Conservation (phyloP, 2,329 filamentous ascomycete species). For the Ophiobolus disseminans region DNA sequence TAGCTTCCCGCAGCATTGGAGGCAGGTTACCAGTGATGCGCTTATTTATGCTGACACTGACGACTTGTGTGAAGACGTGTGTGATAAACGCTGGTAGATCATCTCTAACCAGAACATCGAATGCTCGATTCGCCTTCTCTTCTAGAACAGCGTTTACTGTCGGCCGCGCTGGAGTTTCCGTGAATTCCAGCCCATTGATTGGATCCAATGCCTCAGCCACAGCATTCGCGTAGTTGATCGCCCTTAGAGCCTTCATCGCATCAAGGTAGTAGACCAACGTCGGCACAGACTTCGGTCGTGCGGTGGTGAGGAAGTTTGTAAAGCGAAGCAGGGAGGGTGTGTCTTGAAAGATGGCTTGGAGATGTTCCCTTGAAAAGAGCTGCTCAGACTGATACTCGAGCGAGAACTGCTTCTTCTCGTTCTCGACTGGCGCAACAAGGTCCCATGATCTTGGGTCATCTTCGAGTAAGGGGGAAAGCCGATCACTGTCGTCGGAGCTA, state of each 20-base stretch:
- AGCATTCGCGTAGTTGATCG: conserved; percentile 74
- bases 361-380: conserved; percentile 70
- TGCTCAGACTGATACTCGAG: conserved; percentile 70
- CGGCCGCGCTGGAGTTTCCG: conserved; percentile 55
- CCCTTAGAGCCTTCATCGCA: conserved; percentile 72
- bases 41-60: conserved; percentile 72
- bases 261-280: conserved; percentile 76
- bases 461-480: conserved; percentile 58
- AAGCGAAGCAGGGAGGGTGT: conserved; percentile 69
- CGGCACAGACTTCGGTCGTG: conserved; percentile 68
- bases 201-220: conserved; percentile 67
- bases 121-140: conserved; percentile 69
- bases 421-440: conserved; percentile 53
- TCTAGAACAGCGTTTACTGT: conserved; percentile 67
- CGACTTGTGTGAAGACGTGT: conserved; percentile 71
- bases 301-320: conserved; percentile 68
- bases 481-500: conserved; percentile 50
- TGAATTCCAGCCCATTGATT: conserved; percentile 64
- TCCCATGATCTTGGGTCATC: conserved; percentile 63
- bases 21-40: conserved; percentile 73
- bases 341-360: conserved; percentile 70
- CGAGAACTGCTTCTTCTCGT: conserved; percentile 53
- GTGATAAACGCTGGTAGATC: conserved; percentile 77
- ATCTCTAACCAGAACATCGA: conserved; percentile 69
- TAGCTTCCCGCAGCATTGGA: conserved; percentile 69